Base-by-base conservation (phyloP, 306 rosid genomes). In the Benincasa hispida region DNA sequence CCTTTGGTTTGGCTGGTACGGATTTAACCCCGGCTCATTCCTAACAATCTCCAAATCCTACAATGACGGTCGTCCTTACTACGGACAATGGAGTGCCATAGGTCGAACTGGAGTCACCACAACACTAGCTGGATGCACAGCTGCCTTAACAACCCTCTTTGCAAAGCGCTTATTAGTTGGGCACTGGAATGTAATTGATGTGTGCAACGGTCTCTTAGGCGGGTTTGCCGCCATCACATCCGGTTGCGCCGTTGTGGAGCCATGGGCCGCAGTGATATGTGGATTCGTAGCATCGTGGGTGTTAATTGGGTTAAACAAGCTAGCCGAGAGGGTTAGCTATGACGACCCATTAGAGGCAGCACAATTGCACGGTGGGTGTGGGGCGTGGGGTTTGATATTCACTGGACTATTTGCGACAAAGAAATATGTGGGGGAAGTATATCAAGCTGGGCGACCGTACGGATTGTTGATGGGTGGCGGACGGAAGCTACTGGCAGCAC, bases 1-100 rank as follows among this genome's bases (percentile, higher is more conserved):
- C 14, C 79, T 92, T 10, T 92, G 96, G 97, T 92, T 92, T 81
- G 92, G 96, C 0, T 90, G 97, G 97, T 92, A 92, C 47, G 97
- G 96, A 0, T 92, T 92, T 55, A 92, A 92, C 39, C 96, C 93
- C 5, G 93, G 93, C 19, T 92, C 97, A 5, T 92, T 92, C 74
- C 57, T 88, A 8, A 88, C 84, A 0, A 88, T 92, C 3, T 55
- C 56, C n/a, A 88, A 84, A 28, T 24, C 73, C 1, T 92, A 92
- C 21, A 83, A 78, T 11, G 80, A 67, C 1, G 37, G 28, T 9
- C 77, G 79, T 0, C 4, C 55, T 2, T 86, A 81, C 13, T 91
- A 91, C 17, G 97, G 97, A 11, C 98, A 92, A 55, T 92, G 98
- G 96, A 92, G 98, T 39, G 92, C 89, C 4, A 75, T 90, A 1